Conservation (phyloP, 2,329 filamentous ascomycete species). For the Thielaviopsis populi region DNA sequence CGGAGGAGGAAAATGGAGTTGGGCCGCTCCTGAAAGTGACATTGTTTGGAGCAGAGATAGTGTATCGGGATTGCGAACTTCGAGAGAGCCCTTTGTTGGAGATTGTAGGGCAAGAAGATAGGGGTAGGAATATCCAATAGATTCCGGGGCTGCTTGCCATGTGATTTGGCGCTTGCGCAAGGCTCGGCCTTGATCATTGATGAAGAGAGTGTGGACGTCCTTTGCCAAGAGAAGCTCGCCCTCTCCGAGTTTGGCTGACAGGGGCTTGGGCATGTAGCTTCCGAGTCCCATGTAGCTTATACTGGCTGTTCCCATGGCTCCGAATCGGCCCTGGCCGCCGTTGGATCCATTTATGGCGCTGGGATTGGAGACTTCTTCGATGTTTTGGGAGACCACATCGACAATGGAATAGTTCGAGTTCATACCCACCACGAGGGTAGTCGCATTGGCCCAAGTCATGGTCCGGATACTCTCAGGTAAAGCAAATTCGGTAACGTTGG, state of each 20-base stretch:
- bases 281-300: constrained; percentile 97
- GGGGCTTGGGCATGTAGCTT: constrained; percentile 77
- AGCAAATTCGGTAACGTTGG: constrained; percentile 59
- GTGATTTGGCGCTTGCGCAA: constrained; percentile 78
- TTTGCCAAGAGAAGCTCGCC: constrained; percentile 88
- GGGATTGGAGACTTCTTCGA: constrained; percentile 66
- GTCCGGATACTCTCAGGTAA: constrained; percentile 74
- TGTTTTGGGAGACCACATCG: constrained; percentile 58
- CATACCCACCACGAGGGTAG: constrained; percentile 76
- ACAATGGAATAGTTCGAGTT: constrained; percentile 83
- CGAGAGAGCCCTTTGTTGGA: constrained; percentile 66
- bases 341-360: constrained; percentile 53
- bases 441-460: constrained; percentile 80
- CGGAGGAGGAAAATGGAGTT: constrained; percentile 82
- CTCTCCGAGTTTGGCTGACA: constrained; percentile 68
- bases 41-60: constrained; percentile 80
- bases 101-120: constrained; percentile 81
- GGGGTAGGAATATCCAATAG: constrained; percentile 90
- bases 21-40: constrained; percentile 61
- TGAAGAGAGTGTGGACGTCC: constrained; percentile 89
- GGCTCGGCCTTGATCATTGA: constrained; percentile 67
- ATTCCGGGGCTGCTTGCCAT: constrained; percentile 77
- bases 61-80: constrained; percentile 86
- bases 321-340: constrained; percentile 56
- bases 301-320: constrained; percentile 65